Evolutionary conservation across 108 stramenopile genomes (phyloP), one percentile per base, ranked within the genome.

Genomic region (Tribonema minus): DNA sequence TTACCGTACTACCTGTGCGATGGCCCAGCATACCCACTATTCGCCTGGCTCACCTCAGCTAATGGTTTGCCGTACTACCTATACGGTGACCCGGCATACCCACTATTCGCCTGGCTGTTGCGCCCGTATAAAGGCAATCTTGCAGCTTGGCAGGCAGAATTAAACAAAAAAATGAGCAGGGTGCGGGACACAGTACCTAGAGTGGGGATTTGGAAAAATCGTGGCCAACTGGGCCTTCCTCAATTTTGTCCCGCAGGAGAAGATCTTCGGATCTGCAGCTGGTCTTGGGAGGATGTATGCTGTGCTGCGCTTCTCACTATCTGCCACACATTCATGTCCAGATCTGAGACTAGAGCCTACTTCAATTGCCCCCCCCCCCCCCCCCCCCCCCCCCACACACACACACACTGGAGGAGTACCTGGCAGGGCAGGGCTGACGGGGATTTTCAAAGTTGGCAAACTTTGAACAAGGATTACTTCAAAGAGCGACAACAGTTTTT

Each of bases 11-110:
- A 15, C 38, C 30, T 54, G 3, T 31, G 36, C 33, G 46, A 46
- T 15, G 68, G 34, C n/a, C 68, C 68, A 0, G 68, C 68, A 15
- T 58, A 54, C 30, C 68, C 23, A 25, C 3, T 54, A 3, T 68
- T 35, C 3, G 28, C 67, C 20, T 68, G 41, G 67, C 25, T 68
- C 2, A 68, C 33, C 4, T 30, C 41, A 20, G n/a, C 1, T 1
- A 26, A 23, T n/a, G 68, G 46, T 4, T 7, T 2, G 0, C 1
- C 31, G 0, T 68, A 68, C 23, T 68, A 15, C 38, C 30, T 54
- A 3, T 31, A 54, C 33, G 46, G 68, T 15, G 68, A 58, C n/a
- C 68, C 68, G 2, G 68, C 68, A 15, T 58, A 54, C 30, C 68
- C 23, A 25, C 3, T 54, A 3, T 68, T 35, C 3, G 28, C 67